Percentiles rank a stretch among this genome's conserved stretches.
Evolutionary conservation across 805 yeast species (phyloP).

Genomic region (Spathaspora boniae): DNA sequence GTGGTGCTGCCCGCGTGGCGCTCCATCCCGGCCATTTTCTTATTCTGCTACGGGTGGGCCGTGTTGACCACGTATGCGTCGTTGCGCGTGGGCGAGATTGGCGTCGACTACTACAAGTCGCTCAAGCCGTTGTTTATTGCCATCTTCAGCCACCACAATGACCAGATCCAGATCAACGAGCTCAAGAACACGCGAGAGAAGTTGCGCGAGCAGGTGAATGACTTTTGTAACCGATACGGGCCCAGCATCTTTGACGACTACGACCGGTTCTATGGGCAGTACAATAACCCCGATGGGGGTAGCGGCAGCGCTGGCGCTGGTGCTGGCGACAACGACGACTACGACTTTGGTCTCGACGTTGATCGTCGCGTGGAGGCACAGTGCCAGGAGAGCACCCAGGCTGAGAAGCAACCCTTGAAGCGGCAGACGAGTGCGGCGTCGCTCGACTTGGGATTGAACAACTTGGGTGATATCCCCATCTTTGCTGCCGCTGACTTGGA

Average conservation of each 20-base stretch:
- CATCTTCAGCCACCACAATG: conserved; percentile 25
- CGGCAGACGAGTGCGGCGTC: conserved; percentile 6
- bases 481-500: conserved; percentile 16
- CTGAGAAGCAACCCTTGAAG: neutral
- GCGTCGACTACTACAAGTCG: conserved; percentile 40
- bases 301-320: no score
- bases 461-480: conserved; percentile 28
- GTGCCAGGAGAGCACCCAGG: neutral
- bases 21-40: conserved; percentile 20
- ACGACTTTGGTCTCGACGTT: conserved; percentile 2
- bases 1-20: conserved; percentile 4
- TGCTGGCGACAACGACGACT: neutral
- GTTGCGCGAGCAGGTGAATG: conserved; percentile 27
- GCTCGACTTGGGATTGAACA: conserved; percentile 11
- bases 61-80: conserved; percentile 41
- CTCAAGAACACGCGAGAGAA: conserved; percentile 25
- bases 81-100: conserved; percentile 39
- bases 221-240: conserved; percentile 35
- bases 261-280: conserved; percentile 27
- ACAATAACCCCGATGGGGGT: conserved; percentile 12
- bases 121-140: conserved; percentile 35
- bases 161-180: conserved; percentile 28
- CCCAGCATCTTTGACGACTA: conserved; percentile 38
- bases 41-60: conserved; percentile 31
- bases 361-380: conserved; percentile 6